Base-by-base conservation (phyloP, 1,284 basidiomycete species). In the Trametes pubescens region DNA sequence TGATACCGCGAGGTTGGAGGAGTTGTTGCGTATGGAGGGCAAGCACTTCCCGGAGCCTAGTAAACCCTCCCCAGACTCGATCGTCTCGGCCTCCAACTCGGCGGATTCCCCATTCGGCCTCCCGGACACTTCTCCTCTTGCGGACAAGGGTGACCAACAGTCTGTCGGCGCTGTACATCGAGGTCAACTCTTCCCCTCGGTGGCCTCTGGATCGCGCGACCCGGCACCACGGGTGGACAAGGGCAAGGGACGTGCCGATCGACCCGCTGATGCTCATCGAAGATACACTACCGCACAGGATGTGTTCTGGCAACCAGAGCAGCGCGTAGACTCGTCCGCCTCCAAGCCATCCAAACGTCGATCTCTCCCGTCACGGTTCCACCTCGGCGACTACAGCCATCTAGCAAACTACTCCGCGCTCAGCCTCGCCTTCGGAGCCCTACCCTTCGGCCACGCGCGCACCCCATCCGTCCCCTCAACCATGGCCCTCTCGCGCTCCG, bases 401-500 rank as follows among this genome's bases (percentile, higher is more conserved):
- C 54, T 51, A 40, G 16, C 38, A 5, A 57, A 48, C 7, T 53
- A 49, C 29, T 48, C 60, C 13, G 62, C 64, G 3, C 54, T 62
- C 24, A 61, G 61, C 51, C 57, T 59, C 44, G 62, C 63, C 16
- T 59, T 66, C 34, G 47, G 55, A 6, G 57, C 59, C 11, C 48
- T 46, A 11, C 57, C 35, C 18, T 57, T 57, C 29, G 54, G 51
- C 14, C 40, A 43, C 47, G 11, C 53, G 21, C 60, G 61, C 38
- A 24, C 63, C 5, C 34, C 55, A 22, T 57, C 64, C 0, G 47
- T 68, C 46, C 48, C 64, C 0, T 58, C 38, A 13, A 56, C 55
- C 8, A 29, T 22, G 24, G 55, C 52, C 0, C 60, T 59, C 21
- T 62, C 62, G 3, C 60, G 54, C 16, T 57, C 66, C 7, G 38